Evolutionary conservation across 176 grass and related monocot species (phyloP).

Genomic region (Rhynchospora pubera): DNA sequence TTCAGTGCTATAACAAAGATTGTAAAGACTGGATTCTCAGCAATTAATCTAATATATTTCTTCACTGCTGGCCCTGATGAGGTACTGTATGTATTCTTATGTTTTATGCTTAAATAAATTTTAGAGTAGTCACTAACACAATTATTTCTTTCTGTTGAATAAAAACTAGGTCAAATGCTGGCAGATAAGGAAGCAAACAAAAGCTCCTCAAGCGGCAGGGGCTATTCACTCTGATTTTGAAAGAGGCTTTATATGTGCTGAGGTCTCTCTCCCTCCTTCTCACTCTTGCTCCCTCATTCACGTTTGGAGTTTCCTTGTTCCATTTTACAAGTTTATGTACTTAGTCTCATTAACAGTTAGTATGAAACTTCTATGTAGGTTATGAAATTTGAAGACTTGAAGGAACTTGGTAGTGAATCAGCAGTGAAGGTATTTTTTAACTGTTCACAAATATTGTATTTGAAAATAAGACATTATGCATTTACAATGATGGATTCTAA

Average conservation of each 20-base stretch:
- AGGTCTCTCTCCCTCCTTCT: constrained; percentile 32
- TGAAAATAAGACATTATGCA: too few relatives aligned
- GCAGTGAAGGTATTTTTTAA: constrained; percentile 66
- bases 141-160: constrained; percentile 7
- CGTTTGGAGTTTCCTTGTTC: background rate
- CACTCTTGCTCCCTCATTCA: background rate
- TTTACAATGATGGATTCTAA: too few relatives aligned
- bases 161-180: constrained; percentile 84
- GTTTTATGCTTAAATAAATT: constrained; percentile 15
- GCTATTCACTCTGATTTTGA: constrained; percentile 98
- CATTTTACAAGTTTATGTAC: background rate
- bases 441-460: too few relatives aligned
- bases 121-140: background rate
- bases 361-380: constrained; percentile 39
- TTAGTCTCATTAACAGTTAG: constrained; percentile 9
- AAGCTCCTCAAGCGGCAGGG: constrained; percentile 94
- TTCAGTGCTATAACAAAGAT: constrained; percentile 85
- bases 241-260: constrained; percentile 92
- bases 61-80: constrained; percentile 98
- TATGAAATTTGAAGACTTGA: constrained; percentile 98
- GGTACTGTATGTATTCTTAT: constrained; percentile 39
- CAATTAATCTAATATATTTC: constrained; percentile 99
- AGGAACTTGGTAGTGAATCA: constrained; percentile 76
- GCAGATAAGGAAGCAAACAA: constrained; percentile 89
- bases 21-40: constrained; percentile 93